Evolutionary conservation across 1,139 yeast species (phyloP).

Genomic region (Martiniozyma asiatica): DNA sequence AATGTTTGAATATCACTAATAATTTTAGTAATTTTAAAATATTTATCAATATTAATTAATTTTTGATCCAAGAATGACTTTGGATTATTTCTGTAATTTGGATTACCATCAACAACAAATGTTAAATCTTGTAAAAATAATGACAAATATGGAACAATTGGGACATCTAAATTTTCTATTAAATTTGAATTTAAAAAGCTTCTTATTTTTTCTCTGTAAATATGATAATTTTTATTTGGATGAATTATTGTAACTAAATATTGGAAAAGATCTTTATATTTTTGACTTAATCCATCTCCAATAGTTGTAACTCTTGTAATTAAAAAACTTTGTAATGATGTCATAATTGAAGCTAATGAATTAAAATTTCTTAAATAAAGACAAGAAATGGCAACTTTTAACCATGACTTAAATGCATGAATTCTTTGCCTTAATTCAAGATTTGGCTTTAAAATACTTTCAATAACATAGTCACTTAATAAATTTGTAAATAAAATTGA

Average conservation of each 20-base stretch:
- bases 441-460: constrained; percentile 53
- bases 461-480: constrained; percentile 72
- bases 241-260: constrained; percentile 61
- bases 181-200: constrained; percentile 36
- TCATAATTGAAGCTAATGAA: constrained; percentile 78
- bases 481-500: constrained; percentile 69
- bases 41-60: constrained; percentile 74
- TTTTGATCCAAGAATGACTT: constrained; percentile 40
- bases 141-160: constrained; percentile 80
- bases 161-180: constrained; percentile 41
- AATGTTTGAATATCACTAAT: constrained; percentile 70
- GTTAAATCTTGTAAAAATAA: constrained; percentile 79
- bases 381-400: constrained; percentile 75
- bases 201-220: constrained; percentile 59
- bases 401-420: constrained; percentile 65
- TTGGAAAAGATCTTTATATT: constrained; percentile 54
- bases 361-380: constrained; percentile 72
- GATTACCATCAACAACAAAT: constrained; percentile 79
- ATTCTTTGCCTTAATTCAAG: constrained; percentile 37
- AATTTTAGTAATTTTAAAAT: constrained; percentile 58
- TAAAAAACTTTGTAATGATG: constrained; percentile 73
- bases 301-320: constrained; percentile 54
- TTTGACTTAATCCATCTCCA: constrained; percentile 57
- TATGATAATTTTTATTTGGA: constrained; percentile 73
- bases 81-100: constrained; percentile 51